Evolutionary conservation across 169 alveolate genomes (phyloP), one percentile per base, ranked within the genome.

Genomic region (Toxoplasma gondii): DNA sequence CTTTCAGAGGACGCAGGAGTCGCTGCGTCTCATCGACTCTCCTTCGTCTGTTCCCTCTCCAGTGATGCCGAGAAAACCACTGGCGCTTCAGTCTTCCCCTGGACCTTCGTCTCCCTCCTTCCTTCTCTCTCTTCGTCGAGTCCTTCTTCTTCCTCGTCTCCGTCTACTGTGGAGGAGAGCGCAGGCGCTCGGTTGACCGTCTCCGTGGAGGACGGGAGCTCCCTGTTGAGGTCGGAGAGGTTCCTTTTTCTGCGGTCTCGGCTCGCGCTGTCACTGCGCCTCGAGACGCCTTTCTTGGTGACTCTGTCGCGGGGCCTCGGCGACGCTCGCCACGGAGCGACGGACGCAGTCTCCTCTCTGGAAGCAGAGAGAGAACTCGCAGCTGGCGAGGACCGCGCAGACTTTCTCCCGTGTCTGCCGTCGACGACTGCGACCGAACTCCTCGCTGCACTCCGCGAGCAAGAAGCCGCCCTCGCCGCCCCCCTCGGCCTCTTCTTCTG

Each of bases 401-500:
- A 16, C 24, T 64, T 64, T 31, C 34, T 64, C 34, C 74, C 74
- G 7, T 7, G 22, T 16, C 74, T 64, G 34, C n/a, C 74, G 4
- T 16, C 74, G 74, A 16, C 27, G 43, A 44, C 43, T 1, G 41
- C 44, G 0, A n/a, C 31, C 41, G n/a, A n/a, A 31, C 41, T 31
- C 38, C 44, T 74, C 44, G 45, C 44, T 16, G 84, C 84, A 4
- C 49, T 31, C 38, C 22, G 84, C 45, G 9, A n/a, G 12, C 84
- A 74, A 12, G 45, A 36, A 31, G 84, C 17, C 31, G 84, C 43
- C 10, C 84, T 74, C 39, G 12, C 7, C 49, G 39, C 84, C 39
- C 19, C 84, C 24, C 84, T 31, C 84, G n/a, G 84, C 44, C 84
- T 74, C 24, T 36, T 74, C 84, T 74, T 74, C 84, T 74, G 84